These are phyloP conservation scores for Bocquillonia castaneifolia DNA, from an alignment of 441 rosid species.

Conservation along the genomic window DNA sequence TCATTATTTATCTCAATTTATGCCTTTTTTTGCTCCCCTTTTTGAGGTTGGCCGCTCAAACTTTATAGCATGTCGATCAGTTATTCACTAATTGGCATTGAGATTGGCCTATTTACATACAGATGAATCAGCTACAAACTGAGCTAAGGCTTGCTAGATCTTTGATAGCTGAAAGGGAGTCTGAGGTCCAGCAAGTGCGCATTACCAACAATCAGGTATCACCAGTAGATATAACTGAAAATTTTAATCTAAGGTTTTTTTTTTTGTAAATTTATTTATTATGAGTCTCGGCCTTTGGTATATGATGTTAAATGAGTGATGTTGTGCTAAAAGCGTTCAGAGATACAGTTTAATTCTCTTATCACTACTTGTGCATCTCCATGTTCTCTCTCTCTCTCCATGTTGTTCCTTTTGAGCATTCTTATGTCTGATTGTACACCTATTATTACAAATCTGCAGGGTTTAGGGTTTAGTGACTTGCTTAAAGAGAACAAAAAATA, in stretches of 20 bases:
- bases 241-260: neutral
- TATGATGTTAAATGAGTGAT: neutral
- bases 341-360: neutral
- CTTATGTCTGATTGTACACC: neutral
- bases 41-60: neutral
- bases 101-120: slow-evolving; percentile 22
- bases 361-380: neutral
- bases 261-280: too few species aligned
- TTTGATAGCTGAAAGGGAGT: slow-evolving; percentile 78
- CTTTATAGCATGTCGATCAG: neutral
- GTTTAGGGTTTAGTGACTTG: too few species aligned
- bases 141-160: slow-evolving; percentile 90
- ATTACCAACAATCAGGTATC: slow-evolving; percentile 77
- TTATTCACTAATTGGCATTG: neutral
- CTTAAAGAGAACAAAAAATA: neutral
- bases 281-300: neutral
- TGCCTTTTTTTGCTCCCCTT: neutral
- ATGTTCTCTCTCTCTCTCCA: neutral
- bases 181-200: slow-evolving; percentile 74
- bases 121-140: slow-evolving; percentile 93
- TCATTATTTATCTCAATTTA: neutral
- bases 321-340: neutral
- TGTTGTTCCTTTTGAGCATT: neutral
- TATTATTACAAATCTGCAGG: neutral
- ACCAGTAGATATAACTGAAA: neutral